Base-by-base conservation (phyloP, 176 grass and related monocot genomes). In the Panicum miliaceum region DNA sequence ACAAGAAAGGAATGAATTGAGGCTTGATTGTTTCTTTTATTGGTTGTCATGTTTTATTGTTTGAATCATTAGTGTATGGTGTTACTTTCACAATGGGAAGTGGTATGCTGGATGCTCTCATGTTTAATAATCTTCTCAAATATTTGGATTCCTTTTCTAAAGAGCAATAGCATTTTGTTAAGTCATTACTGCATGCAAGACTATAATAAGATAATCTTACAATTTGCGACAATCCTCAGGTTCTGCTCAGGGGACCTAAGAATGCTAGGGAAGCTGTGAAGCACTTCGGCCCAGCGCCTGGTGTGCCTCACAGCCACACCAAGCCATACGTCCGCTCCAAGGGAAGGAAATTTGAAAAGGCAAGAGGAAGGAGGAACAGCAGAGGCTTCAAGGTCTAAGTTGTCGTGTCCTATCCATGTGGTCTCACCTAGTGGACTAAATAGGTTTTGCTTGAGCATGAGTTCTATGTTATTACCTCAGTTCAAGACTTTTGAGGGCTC, bases 301-400 rank as follows among this genome's bases (percentile, higher is more conserved):
- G 93, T 80, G 93, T 94, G 14, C 90, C 93, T 0, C 93, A 92
- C 85, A 94, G 90, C 68, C 88, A 94, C 69, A 92, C 90, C 48
- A 94, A 94, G 85, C 92, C 92, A 20, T 88, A 94, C 1, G 85
- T 90, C 40, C 83, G 90, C 60, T 78, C 93, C 0, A 94, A 94
- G 88, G 93, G 92, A 57, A 94, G 92, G 85, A 94, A 94, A 53
- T 92, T 94, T 88, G 93, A 94, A 90, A 92, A 81, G 85, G 93
- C 93, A 32, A 87, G 90, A 83, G 93, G 93, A 27, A 84, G 81
- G 75, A 92, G 93, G 83, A 94, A 94, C 87, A 94, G 90, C 87
- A 92, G 78, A 63, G 92, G 92, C 70, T 94, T 94, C 43, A 92
- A 91, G 86, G 90, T 92, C 41, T 90, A 86, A 57, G 73, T 46